Evolutionary conservation across 192 early-diverging fungal species (phyloP).

Genomic region (Endogone sp.): DNA sequence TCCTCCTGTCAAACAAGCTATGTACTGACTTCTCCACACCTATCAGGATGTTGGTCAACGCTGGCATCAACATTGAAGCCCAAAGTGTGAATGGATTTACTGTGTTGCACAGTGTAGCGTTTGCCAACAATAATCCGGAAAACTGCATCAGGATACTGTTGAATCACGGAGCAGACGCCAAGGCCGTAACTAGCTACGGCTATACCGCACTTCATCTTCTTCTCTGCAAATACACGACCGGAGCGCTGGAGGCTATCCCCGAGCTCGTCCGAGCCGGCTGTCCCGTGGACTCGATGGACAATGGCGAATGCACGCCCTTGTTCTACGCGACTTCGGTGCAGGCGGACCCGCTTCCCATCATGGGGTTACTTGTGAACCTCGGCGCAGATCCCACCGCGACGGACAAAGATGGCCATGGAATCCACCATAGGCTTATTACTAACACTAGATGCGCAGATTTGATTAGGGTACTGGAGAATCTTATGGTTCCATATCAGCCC

Average conservation of each 20-base stretch:
- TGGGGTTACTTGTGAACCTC: neutral
- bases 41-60: neutral
- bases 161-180: neutral
- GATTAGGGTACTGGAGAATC: no score
- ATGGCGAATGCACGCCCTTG: neutral
- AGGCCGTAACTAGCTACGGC: neutral
- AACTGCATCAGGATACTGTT: neutral
- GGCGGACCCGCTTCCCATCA: neutral
- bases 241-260: neutral
- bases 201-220: neutral
- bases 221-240: neutral
- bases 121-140: neutral
- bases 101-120: neutral
- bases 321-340: neutral
- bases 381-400: neutral
- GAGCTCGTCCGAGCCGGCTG: neutral
- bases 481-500: no score
- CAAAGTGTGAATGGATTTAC: neutral
- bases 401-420: neutral
- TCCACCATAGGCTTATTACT: no score
- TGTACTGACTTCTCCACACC: neutral
- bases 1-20: neutral
- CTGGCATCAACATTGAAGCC: neutral
- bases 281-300: neutral
- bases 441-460: no score